These are phyloP conservation scores for Cornus kousa DNA, from an alignment of 148 eudicot genomes.

Conservation along the genomic window DNA sequence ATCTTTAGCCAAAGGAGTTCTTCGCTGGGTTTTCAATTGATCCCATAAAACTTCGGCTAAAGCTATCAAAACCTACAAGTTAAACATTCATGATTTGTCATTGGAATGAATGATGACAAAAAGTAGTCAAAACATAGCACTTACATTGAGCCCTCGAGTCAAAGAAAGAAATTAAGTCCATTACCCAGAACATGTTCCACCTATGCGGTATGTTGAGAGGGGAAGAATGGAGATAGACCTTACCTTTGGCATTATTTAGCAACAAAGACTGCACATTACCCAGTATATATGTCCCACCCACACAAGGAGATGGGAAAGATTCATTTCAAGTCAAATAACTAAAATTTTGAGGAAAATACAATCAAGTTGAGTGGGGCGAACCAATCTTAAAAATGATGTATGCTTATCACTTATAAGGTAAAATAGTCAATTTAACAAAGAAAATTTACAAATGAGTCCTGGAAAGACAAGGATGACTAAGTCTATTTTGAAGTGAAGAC, in stretches of 20 bases:
- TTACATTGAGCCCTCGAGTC: background rate
- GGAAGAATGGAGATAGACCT: background rate
- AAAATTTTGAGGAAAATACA: background rate
- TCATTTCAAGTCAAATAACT: background rate
- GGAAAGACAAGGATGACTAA: too few relatives aligned
- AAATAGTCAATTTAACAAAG: too few relatives aligned
- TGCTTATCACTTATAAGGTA: too few relatives aligned
- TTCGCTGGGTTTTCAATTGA: constrained; percentile 49
- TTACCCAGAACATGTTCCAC: too few relatives aligned
- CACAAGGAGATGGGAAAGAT: background rate
- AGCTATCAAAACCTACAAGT: constrained; percentile 55
- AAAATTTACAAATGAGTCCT: too few relatives aligned
- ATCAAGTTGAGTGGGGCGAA: background rate
- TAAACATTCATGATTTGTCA: constrained; percentile 3
- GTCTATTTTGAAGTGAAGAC: too few relatives aligned
- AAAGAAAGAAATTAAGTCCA: background rate
- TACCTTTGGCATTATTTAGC: too few relatives aligned
- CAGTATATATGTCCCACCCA: too few relatives aligned
- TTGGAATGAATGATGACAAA: background rate
- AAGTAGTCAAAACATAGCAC: background rate
- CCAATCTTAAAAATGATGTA: background rate
- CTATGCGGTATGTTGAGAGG: background rate
- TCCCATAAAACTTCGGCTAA: constrained; percentile 82
- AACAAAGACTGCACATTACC: too few relatives aligned
- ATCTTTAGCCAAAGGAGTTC: constrained; percentile 33